Conservation (phyloP, 2,329 filamentous ascomycete genomes). For the Ceratocystis huliohia region DNA sequence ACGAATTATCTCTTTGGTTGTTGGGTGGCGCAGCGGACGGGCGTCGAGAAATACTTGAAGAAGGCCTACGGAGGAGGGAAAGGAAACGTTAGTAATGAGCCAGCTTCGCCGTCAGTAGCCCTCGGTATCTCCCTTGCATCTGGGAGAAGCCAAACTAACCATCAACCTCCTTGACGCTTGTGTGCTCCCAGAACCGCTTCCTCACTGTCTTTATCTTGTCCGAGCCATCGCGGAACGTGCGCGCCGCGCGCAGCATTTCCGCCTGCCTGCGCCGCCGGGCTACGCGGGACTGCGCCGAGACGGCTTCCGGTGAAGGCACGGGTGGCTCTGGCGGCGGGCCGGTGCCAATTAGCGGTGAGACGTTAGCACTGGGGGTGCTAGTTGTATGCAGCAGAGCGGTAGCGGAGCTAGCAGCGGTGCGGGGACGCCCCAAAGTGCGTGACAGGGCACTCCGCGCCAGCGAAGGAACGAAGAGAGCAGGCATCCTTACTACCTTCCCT, state of each 20-base stretch:
- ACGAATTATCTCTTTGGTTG: slow-evolving; percentile 56
- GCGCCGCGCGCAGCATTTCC: slow-evolving; percentile 41
- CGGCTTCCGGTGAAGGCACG: slow-evolving; percentile 30
- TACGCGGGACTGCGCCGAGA: slow-evolving; percentile 30
- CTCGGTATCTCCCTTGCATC: no score
- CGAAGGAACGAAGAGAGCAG: background rate
- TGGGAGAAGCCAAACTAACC: slow-evolving; percentile 34
- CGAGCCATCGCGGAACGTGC: slow-evolving; percentile 33
- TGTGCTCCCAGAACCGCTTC: slow-evolving; percentile 83
- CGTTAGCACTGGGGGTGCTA: slow-evolving; percentile 32
- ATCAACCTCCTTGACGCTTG: slow-evolving; percentile 53
- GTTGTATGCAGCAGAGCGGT: slow-evolving; percentile 25
- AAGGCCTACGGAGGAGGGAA: slow-evolving; percentile 27
- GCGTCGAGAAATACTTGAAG: slow-evolving; percentile 60
- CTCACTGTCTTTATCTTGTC: slow-evolving; percentile 34
- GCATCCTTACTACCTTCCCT: background rate
- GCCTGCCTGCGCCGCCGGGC: slow-evolving; percentile 42
- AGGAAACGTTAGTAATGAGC: background rate
- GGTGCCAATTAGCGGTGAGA: slow-evolving; percentile 41
- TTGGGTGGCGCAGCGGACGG: slow-evolving; percentile 64
- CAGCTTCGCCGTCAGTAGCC: no score
- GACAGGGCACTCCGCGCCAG: background rate
- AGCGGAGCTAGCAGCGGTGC: background rate
- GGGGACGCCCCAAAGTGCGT: background rate
- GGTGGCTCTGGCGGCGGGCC: slow-evolving; percentile 49